Conservation (phyloP, 805 yeast genomes). For the Suhomyces kilbournensis region DNA sequence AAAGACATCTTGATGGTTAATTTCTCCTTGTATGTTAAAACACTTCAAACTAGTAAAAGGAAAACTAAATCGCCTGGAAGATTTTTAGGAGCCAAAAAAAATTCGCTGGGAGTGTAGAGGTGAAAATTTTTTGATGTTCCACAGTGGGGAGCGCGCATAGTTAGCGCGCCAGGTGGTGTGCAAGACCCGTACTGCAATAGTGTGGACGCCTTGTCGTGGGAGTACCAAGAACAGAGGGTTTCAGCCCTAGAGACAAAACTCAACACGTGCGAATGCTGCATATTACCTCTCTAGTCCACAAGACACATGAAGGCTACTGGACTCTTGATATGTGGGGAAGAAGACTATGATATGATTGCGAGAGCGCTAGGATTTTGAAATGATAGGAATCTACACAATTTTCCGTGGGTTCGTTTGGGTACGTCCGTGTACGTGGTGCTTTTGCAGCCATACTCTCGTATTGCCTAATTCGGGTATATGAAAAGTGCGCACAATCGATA, state of each 20-base stretch:
- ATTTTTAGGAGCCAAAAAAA: slow-evolving; percentile 1
- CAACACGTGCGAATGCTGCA: slow-evolving; percentile 5
- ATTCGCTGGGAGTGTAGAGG: slow-evolving; percentile 4
- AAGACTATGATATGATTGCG: not conserved
- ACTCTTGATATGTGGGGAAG: not conserved
- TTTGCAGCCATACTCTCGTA: not conserved
- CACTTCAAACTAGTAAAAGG: slow-evolving; percentile 5
- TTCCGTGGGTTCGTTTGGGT: too few relatives aligned
- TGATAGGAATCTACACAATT: too few relatives aligned
- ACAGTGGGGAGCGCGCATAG: not conserved
- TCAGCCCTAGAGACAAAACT: not conserved
- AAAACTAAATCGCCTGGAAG: slow-evolving; percentile 5
- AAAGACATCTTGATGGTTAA: slow-evolving; percentile 54
- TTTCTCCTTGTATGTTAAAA: slow-evolving; percentile 3
- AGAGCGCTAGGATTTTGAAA: too few relatives aligned
- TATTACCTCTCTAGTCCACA: not conserved
- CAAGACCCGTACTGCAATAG: slow-evolving; percentile 3
- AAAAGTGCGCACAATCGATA: not conserved
- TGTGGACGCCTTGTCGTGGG: not conserved
- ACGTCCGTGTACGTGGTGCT: not conserved
- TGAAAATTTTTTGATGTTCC: slow-evolving; percentile 6
- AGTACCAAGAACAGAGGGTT: slow-evolving; percentile 3
- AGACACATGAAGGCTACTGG: not conserved
- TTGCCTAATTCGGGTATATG: not conserved
- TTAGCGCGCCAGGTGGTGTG: slow-evolving; percentile 1